Conservation (phyloP, 805 yeast species). For the Kodamaea leandrae region DNA sequence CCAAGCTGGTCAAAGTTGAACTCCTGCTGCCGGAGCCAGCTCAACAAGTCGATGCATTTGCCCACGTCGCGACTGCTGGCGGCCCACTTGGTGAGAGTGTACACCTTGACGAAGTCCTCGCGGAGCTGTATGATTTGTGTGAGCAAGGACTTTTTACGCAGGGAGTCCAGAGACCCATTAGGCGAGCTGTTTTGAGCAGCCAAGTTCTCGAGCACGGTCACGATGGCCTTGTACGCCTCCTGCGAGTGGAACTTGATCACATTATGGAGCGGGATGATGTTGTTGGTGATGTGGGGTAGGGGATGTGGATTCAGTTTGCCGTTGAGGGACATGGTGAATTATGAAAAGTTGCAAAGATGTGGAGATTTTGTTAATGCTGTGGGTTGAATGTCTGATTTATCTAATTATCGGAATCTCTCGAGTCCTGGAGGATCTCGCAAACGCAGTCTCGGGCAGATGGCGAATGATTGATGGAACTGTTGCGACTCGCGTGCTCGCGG, state of each 20-base stretch:
- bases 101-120: slow-evolving; percentile 79
- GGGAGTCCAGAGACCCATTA: slow-evolving; percentile 47
- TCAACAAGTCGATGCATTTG: slow-evolving; percentile 76
- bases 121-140: slow-evolving; percentile 68
- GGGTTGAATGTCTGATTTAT: too few relatives aligned
- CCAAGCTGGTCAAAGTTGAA: slow-evolving; percentile 59
- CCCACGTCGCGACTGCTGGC: slow-evolving; percentile 68
- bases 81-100: slow-evolving; percentile 89
- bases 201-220: slow-evolving; percentile 58
- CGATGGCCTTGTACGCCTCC: slow-evolving; percentile 61
- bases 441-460: too few relatives aligned
- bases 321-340: too few relatives aligned
- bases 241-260: slow-evolving; percentile 58
- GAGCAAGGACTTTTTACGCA: slow-evolving; percentile 66
- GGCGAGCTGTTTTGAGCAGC: slow-evolving; percentile 26
- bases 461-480: background rate
- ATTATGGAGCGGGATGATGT: slow-evolving; percentile 62
- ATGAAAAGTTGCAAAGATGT: too few relatives aligned
- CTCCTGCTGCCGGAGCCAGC: slow-evolving; percentile 83
- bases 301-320: background rate
- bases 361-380: too few relatives aligned
- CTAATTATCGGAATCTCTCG: too few relatives aligned
- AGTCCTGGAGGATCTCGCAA: too few relatives aligned
- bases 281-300: slow-evolving; percentile 71
- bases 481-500: too few relatives aligned